Conservation (phyloP, 208 protist genomes). For the Trypanosomatidae sp. region DNA sequence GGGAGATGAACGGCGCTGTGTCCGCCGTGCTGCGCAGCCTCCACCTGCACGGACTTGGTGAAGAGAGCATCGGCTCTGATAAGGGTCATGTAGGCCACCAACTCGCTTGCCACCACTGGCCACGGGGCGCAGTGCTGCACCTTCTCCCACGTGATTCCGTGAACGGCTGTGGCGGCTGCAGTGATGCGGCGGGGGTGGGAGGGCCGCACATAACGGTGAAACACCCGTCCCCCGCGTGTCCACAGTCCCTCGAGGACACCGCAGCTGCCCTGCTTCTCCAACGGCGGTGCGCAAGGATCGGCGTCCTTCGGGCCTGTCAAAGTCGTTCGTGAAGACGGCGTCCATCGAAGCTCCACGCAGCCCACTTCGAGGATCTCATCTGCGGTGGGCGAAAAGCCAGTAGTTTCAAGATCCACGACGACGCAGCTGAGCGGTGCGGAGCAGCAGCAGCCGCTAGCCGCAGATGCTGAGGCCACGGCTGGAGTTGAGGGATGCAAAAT, state of each 20-base stretch:
- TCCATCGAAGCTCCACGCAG: slow-evolving; percentile 62
- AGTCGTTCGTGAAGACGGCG: slow-evolving; percentile 4
- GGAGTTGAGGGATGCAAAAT: background rate
- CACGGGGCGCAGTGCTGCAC: slow-evolving; percentile 34
- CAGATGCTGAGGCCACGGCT: background rate
- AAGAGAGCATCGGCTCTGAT: background rate
- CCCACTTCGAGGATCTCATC: slow-evolving; percentile 64
- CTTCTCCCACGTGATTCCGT: slow-evolving; percentile 32
- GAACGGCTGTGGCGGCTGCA: slow-evolving; percentile 22
- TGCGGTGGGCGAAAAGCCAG: slow-evolving; percentile 40
- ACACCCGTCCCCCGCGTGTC: slow-evolving; percentile 37
- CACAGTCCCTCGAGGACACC: slow-evolving; percentile 24
- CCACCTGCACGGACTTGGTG: background rate
- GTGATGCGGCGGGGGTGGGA: slow-evolving; percentile 10
- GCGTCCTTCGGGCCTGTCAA: background rate
- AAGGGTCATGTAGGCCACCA: slow-evolving; percentile 19
- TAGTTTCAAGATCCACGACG: slow-evolving; percentile 70
- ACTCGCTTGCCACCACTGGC: slow-evolving; percentile 23
- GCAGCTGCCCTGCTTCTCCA: background rate
- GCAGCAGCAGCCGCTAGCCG: background rate
- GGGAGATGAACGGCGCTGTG: slow-evolving; percentile 30
- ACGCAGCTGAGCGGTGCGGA: slow-evolving; percentile 32
- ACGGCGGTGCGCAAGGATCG: background rate
- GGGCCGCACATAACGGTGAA: slow-evolving; percentile 49
- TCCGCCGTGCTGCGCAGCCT: background rate